These are phyloP conservation scores for Tylopilus orsonianus DNA, from an alignment of 1,284 basidiomycete genomes.

Conservation along the genomic window DNA sequence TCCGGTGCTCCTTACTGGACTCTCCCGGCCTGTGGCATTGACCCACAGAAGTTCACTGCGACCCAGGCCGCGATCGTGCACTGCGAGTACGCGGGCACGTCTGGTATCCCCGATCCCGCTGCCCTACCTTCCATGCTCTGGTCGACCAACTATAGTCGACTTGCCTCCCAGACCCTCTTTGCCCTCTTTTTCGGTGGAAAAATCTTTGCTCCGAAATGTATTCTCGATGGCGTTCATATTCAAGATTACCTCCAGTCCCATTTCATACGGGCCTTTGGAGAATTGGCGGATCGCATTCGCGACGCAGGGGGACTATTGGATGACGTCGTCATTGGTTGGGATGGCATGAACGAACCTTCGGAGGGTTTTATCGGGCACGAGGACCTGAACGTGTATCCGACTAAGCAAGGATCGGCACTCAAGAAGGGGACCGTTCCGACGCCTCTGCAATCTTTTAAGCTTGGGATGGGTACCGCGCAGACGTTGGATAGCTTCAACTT, in stretches of 20 bases:
- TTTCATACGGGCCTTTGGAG: conserved; percentile 76
- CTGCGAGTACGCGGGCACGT: conserved; percentile 76
- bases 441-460: conserved; percentile 78
- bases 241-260: conserved; percentile 92
- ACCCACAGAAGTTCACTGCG: conserved; percentile 81
- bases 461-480: conserved; percentile 87
- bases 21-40: conserved; percentile 86
- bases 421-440: conserved; percentile 89
- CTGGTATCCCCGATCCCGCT: conserved; percentile 58
- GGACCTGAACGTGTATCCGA: conserved; percentile 69
- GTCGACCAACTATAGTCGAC: conserved; percentile 93
- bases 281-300: conserved; percentile 73
- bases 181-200: conserved; percentile 94
- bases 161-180: conserved; percentile 87
- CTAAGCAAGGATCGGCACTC: conserved; percentile 66
- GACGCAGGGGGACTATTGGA: conserved; percentile 76
- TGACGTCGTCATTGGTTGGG: conserved; percentile 93
- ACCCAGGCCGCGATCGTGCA: conserved; percentile 89
- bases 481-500: conserved; percentile 88
- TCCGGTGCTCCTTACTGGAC: conserved; percentile 98
- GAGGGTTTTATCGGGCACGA: conserved; percentile 83
- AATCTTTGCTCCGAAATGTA: conserved; percentile 86
- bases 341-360: conserved; percentile 92
- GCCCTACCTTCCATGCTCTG: conserved; percentile 92
- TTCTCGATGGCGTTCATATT: conserved; percentile 91